These are phyloP conservation scores for Boletus reticulatus DNA, from an alignment of 768 basidiomycete genomes.

Conservation along the genomic window DNA sequence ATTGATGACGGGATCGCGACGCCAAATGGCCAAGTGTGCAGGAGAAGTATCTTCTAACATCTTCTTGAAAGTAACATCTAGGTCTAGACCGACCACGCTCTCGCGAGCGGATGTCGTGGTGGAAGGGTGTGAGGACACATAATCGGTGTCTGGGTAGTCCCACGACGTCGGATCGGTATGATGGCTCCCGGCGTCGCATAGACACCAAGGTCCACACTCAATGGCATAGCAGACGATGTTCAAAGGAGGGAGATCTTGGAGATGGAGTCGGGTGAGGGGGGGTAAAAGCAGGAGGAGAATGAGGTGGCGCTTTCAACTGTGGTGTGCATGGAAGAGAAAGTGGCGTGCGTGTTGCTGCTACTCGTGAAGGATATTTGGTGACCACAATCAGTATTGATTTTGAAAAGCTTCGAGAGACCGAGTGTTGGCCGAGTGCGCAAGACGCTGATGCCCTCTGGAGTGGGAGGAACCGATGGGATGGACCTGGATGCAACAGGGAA, in stretches of 20 bases:
- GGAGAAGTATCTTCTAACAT: conserved; percentile 31
- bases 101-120: conserved; percentile 38
- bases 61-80: conserved; percentile 31
- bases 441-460: conserved; percentile 52
- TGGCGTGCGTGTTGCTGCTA: conserved; percentile 44
- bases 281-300: conserved; percentile 56
- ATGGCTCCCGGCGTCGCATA: conserved; percentile 43
- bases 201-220: conserved; percentile 37
- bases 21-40: conserved; percentile 32
- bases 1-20: conserved; percentile 25
- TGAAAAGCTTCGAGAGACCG: conserved; percentile 43
- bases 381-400: conserved; percentile 54
- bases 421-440: conserved; percentile 37
- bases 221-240: conserved; percentile 34
- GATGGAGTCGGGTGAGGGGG: conserved; percentile 43
- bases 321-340: conserved; percentile 69
- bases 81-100: conserved; percentile 33
- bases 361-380: conserved; percentile 36
- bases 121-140: conserved; percentile 46
- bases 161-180: conserved; percentile 52
- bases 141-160: conserved; percentile 48
- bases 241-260: conserved; percentile 36
- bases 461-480: conserved; percentile 50
- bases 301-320: conserved; percentile 62
- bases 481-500: conserved; percentile 39